Conservation (phyloP, 2,329 filamentous ascomycete genomes). For the Claviceps fusiformis region DNA sequence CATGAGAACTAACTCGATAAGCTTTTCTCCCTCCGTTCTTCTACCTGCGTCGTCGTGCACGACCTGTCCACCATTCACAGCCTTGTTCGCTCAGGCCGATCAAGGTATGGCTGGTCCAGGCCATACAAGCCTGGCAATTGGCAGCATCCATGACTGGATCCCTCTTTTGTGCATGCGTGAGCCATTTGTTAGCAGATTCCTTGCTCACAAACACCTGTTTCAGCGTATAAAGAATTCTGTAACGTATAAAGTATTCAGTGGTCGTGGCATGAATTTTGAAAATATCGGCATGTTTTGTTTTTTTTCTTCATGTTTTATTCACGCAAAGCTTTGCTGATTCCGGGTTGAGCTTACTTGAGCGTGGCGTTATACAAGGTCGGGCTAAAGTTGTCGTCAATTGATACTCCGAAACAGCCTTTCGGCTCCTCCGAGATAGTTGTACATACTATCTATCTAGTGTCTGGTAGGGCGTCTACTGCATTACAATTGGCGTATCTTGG, state of each 20-base stretch:
- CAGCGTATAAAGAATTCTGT: no score
- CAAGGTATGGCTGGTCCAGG: neutral
- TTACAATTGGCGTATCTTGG: neutral
- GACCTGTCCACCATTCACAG: neutral
- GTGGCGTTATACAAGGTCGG: neutral
- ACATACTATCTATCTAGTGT: neutral
- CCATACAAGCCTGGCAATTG: neutral
- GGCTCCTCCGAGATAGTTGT: conserved; percentile 1
- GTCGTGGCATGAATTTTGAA: neutral
- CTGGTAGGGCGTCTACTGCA: neutral
- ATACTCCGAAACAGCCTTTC: neutral
- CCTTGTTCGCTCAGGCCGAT: neutral
- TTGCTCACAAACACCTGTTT: neutral
- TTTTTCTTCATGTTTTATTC: neutral
- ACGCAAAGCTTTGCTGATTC: neutral
- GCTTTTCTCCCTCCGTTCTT: neutral
- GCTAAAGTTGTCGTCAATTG: neutral
- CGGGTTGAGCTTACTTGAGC: neutral
- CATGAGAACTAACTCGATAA: neutral
- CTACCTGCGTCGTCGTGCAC: neutral
- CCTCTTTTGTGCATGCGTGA: neutral
- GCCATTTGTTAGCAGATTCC: neutral
- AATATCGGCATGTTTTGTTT: neutral
- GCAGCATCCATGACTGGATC: neutral
- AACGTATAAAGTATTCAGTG: neutral